Evolutionary conservation across 2,329 filamentous ascomycete species (phyloP), one percentile per base, ranked within the genome.

Genomic region (Aureobasidium sp.): DNA sequence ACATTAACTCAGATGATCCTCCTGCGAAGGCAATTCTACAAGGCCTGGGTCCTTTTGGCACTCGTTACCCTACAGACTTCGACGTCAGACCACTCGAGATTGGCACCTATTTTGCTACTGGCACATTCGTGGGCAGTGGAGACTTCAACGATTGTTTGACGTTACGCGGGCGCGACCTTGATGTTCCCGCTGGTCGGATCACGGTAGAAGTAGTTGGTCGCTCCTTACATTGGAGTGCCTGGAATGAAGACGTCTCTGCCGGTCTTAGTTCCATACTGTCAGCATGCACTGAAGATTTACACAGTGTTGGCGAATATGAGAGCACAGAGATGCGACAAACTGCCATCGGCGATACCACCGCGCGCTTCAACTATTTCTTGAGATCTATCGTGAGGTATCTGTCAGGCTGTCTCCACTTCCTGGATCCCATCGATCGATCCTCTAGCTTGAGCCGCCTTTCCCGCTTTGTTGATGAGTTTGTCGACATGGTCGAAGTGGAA

Each of bases 71-170:
- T 1, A 74, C 75, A 11, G 78, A 80, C 64, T 85, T 85, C 62
- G 80, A 81, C 57, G 70, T 83, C 9, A 68, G 68, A 5, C 79
- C 81, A 29, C 69, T 86, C 8, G 73, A 72, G 9, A 64, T 74
- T 7, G 82, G 79, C 1, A 83, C 80, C 0, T 84, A 78, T 66
- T 85, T 85, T 64, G 80, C 82, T 63, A 71, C 77, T 47, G 76
- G 74, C 49, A 84, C 82, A 5, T 82, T 86, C 63, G 74, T 86
- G 62, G 83, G 84, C 32, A 82, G 81, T 65, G 82, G 81, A 3
- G 78, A 81, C 30, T 78, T 86, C 50, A 68, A 71, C 16, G 75
- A 74, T 39, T 78, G 78, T 39, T 65, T 85, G 5, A 64, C 71
- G 11, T 21, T 80, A 11, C 54, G 61, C 25, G 65, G 69, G 7